Evolutionary conservation across 108 stramenopile species (phyloP).

Genomic region (Fragilaria radians): DNA sequence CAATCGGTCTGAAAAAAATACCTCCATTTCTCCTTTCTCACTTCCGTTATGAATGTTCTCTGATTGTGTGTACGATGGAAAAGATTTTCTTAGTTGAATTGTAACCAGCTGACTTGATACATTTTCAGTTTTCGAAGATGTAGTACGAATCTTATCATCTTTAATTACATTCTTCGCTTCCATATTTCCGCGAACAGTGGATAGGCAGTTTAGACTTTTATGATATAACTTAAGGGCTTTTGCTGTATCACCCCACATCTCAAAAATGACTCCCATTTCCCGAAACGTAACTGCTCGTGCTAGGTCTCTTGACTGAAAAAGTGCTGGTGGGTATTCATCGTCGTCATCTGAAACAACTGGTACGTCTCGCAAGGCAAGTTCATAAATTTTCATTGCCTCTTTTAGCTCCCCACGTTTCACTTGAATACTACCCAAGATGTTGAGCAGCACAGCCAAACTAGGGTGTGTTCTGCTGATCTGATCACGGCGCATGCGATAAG

Average conservation of each 20-base stretch:
- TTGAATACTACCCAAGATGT: constrained; percentile 79
- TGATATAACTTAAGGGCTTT: constrained; percentile 73
- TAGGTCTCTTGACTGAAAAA: too few species aligned
- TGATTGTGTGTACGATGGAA: constrained; percentile 9
- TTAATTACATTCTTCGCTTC: background rate
- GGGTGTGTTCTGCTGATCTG: constrained; percentile 62
- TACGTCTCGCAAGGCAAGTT: constrained; percentile 52
- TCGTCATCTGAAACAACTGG: constrained; percentile 15
- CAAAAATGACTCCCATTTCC: constrained; percentile 80
- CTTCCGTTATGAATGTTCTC: constrained; percentile 1
- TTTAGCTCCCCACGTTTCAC: constrained; percentile 61
- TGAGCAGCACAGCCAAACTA: constrained; percentile 59
- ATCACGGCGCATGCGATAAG: constrained; percentile 79
- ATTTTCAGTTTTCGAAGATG: background rate
- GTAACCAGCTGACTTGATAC: constrained; percentile 27
- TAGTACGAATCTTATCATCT: background rate
- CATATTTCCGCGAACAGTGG: background rate
- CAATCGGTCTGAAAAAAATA: too few species aligned
- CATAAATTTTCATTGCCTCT: constrained; percentile 79
- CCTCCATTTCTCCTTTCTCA: constrained; percentile 8
- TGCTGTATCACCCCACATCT: constrained; percentile 52
- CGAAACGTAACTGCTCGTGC: constrained; percentile 62
- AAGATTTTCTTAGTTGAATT: constrained; percentile 27
- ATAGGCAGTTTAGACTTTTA: constrained; percentile 63
- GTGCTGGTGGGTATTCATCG: constrained; percentile 4